Conservation (phyloP, 345 rosid genomes). For the Salix dunnii region DNA sequence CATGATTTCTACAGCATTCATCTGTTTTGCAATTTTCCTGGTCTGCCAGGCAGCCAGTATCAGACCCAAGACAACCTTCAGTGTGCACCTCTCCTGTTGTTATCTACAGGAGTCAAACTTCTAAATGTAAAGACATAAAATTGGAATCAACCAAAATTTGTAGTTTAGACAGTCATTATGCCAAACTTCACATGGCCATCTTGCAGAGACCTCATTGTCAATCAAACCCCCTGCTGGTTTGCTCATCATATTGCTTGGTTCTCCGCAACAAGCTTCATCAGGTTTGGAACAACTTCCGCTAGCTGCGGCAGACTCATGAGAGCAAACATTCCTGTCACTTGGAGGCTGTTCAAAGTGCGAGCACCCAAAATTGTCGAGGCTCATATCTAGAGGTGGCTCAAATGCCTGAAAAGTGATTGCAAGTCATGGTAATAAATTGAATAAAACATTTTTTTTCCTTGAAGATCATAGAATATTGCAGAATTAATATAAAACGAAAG, state of each 20-base stretch:
- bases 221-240: conserved; percentile 24
- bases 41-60: conserved; percentile 21
- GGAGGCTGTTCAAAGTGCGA: conserved; percentile 37
- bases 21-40: conserved; percentile 20
- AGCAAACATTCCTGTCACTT: conserved; percentile 40
- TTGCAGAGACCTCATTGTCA: conserved; percentile 32
- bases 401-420: conserved; percentile 64
- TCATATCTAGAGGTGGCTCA: conserved; percentile 96
- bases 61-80: conserved; percentile 32
- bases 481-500: background rate
- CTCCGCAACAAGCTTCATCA: conserved; percentile 22
- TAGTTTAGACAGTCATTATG: conserved; percentile 4
- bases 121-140: conserved; percentile 32
- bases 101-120: conserved; percentile 48
- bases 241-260: conserved; percentile 23
- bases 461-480: background rate
- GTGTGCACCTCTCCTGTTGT: conserved; percentile 63
- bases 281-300: conserved; percentile 36
- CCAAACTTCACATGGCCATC: conserved; percentile 12
- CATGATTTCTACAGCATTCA: conserved; percentile 34
- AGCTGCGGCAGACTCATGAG: conserved; percentile 38
- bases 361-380: conserved; percentile 55
- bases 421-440: conserved; percentile 6
- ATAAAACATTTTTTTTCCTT: background rate
- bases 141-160: conserved; percentile 12